Conservation (phyloP, 345 rosid species). For the Euphorbia lathyris region DNA sequence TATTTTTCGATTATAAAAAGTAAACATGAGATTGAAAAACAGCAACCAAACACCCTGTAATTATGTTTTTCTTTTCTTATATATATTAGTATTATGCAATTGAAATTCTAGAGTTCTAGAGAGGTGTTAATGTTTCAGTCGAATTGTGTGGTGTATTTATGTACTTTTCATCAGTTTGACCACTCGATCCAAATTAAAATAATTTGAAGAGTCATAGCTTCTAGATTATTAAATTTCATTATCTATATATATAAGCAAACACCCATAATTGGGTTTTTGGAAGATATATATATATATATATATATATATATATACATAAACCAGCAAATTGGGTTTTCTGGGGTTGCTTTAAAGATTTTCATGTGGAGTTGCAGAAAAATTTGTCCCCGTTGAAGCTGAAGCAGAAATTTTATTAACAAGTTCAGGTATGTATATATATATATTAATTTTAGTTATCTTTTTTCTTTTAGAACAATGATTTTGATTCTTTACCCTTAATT, state of each 20-base stretch:
- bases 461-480: no score
- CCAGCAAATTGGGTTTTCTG: not conserved
- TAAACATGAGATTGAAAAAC: no score
- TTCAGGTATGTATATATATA: no score
- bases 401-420: not conserved
- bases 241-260: not conserved
- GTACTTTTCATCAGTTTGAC: not conserved
- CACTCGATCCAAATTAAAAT: not conserved
- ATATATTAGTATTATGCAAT: no score
- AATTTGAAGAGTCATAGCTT: constrained; percentile 28
- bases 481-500: no score
- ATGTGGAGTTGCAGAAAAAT: not conserved
- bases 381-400: not conserved
- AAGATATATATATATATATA: no score
- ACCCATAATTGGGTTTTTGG: constrained; percentile 8
- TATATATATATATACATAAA: no score
- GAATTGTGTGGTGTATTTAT: constrained; percentile 17
- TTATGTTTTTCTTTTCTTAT: no score
- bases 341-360: not conserved
- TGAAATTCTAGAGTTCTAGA: no score
- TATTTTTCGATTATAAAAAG: no score
- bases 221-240: constrained; percentile 1
- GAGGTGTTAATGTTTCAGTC: constrained; percentile 29
- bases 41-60: no score
- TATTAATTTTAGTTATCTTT: no score